A percentile compares a stretch with the other conserved stretches of the same genome.
Conservation (phyloP, 345 rosid genomes). For the Brassica carinata region DNA sequence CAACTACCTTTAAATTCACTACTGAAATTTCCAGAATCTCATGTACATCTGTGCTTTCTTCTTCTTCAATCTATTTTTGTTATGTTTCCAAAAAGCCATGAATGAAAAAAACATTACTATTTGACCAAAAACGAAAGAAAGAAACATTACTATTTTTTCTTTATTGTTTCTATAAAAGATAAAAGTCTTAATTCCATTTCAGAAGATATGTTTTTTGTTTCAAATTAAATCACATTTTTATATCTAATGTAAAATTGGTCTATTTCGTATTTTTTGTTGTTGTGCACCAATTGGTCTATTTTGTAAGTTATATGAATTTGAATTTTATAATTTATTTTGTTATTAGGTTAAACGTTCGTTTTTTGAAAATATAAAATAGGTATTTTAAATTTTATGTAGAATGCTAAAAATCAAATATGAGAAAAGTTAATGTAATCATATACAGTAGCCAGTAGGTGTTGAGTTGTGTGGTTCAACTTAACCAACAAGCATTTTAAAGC, state of each 20-base stretch:
- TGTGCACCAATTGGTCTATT: too few species aligned
- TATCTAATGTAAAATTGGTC: too few species aligned
- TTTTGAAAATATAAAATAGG: background rate
- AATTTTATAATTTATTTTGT: too few species aligned
- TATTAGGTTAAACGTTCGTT: background rate
- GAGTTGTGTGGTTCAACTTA: background rate
- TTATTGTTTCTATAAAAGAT: background rate
- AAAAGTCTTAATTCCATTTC: background rate
- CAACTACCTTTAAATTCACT: constrained; percentile 28
- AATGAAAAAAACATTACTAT: too few species aligned
- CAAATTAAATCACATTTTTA: too few species aligned
- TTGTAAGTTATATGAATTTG: too few species aligned
- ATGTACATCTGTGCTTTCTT: constrained; percentile 24
- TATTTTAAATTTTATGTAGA: background rate
- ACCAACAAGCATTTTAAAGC: background rate
- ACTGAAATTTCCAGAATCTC: constrained; percentile 26
- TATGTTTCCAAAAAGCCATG: background rate
- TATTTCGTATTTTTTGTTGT: too few species aligned
- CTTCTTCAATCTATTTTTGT: constrained; percentile 17
- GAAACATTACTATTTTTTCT: background rate
- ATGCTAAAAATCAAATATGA: background rate
- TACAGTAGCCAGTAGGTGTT: background rate
- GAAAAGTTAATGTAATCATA: background rate
- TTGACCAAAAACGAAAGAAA: background rate
- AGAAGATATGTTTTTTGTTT: background rate